Conservation (phyloP, 371 early-diverging fungal species). For the Rhizopus microsporus region DNA sequence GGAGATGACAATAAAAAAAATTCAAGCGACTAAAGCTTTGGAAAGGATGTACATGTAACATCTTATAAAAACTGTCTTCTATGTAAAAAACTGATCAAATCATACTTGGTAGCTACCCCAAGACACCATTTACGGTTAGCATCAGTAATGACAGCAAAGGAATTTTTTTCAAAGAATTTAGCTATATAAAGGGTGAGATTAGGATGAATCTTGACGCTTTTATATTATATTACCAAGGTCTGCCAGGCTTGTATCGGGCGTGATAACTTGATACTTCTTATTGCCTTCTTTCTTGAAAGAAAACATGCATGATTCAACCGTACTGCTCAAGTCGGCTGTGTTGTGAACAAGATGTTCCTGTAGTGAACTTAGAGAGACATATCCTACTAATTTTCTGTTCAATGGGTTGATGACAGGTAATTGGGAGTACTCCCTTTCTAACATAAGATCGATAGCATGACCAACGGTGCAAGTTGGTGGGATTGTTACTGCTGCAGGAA, state of each 20-base stretch:
- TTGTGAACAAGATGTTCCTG: slow-evolving; percentile 63
- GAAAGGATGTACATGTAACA: not conserved
- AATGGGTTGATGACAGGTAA: slow-evolving; percentile 73
- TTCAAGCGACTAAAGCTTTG: not conserved
- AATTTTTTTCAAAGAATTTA: slow-evolving; percentile 74
- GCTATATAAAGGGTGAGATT: slow-evolving; percentile 29
- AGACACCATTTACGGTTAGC: slow-evolving; percentile 79
- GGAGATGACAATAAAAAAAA: not conserved
- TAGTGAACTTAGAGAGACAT: slow-evolving; percentile 69
- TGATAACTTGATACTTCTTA: slow-evolving; percentile 69
- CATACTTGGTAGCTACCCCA: slow-evolving; percentile 83
- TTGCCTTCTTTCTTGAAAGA: slow-evolving; percentile 43
- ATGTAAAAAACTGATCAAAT: slow-evolving; percentile 69
- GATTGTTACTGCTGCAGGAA: slow-evolving; percentile 80
- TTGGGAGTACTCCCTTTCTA: slow-evolving; percentile 84
- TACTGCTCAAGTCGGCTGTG: slow-evolving; percentile 41
- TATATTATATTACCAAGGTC: slow-evolving; percentile 62
- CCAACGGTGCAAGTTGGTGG: slow-evolving; percentile 56
- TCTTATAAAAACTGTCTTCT: slow-evolving; percentile 47
- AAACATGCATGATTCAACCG: slow-evolving; percentile 68
- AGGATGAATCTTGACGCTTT: not conserved
- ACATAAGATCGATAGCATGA: slow-evolving; percentile 76
- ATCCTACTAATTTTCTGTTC: slow-evolving; percentile 76
- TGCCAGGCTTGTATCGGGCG: slow-evolving; percentile 77
- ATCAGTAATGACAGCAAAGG: slow-evolving; percentile 85